phyloP scores from a whole-genome alignment of 2,329 filamentous ascomycete genomes.

The Thelonectria discophora region DNA sequence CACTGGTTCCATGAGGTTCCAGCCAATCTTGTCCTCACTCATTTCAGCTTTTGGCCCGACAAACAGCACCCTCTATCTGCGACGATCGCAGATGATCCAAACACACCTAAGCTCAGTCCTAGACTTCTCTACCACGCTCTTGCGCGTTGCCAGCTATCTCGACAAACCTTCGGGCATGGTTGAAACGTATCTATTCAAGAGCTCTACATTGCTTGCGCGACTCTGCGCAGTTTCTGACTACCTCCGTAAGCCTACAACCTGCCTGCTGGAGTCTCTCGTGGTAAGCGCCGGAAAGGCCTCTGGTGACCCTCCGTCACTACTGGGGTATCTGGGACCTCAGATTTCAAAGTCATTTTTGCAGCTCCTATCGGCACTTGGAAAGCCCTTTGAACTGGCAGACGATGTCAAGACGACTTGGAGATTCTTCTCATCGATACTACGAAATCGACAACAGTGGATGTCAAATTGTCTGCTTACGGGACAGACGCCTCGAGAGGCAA shows the following conservation, averaged over 20 bases:
- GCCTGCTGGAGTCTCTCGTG: constrained; percentile 77
- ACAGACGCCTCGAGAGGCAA: constrained; percentile 79
- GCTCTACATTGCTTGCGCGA: constrained; percentile 77
- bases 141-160: constrained; percentile 74
- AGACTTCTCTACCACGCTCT: constrained; percentile 71
- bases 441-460: constrained; percentile 94
- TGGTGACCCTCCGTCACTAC: constrained; percentile 89
- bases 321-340: constrained; percentile 85
- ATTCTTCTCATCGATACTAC: constrained; percentile 85
- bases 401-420: constrained; percentile 81
- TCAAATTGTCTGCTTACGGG: constrained; percentile 92
- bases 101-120: constrained; percentile 72
- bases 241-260: constrained; percentile 72
- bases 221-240: constrained; percentile 75
- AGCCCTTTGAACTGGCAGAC: constrained; percentile 72
- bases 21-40: constrained; percentile 78
- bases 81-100: constrained; percentile 63
- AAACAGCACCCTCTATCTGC: constrained; percentile 69
- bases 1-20: constrained; percentile 75
- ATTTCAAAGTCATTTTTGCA: constrained; percentile 86
- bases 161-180: constrained; percentile 71
- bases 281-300: constrained; percentile 70
- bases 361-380: constrained; percentile 78
- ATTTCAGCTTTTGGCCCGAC: constrained; percentile 58
- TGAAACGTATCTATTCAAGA: constrained; percentile 83